These are phyloP conservation scores for Catenaria anguillulae DNA, from an alignment of 371 early-diverging fungal species.

Conservation along the genomic window DNA sequence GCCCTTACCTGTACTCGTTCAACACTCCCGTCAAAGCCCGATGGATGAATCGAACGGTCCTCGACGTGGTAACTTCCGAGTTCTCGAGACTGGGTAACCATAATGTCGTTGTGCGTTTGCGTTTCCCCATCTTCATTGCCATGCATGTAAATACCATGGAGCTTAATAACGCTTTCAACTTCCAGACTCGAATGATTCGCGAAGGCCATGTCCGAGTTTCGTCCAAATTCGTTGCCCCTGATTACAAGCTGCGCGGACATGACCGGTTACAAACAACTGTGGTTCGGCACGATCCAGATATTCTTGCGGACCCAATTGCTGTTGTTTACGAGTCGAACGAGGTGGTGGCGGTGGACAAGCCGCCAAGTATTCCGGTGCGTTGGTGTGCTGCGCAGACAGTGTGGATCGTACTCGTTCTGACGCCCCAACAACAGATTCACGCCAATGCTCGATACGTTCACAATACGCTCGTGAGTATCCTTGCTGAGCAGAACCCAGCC, in stretches of 20 bases:
- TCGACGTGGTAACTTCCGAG: background rate
- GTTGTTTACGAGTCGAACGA: background rate
- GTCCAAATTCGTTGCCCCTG: background rate
- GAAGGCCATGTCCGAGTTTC: background rate
- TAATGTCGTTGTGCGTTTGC: background rate
- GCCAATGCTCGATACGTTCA: background rate
- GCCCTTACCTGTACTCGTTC: background rate
- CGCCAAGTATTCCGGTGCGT: background rate
- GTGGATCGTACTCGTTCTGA: background rate
- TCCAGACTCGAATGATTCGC: background rate
- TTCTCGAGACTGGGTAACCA: background rate
- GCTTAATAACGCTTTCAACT: too few relatives aligned
- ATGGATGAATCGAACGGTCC: background rate
- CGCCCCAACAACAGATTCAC: background rate
- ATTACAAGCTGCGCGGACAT: background rate
- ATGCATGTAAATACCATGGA: too few relatives aligned
- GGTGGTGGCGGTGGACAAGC: background rate
- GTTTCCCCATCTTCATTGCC: background rate
- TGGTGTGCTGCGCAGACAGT: too few relatives aligned
- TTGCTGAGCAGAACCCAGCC: too few relatives aligned
- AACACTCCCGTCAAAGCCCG: background rate
- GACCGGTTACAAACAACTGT: background rate
- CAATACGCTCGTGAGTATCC: background rate
- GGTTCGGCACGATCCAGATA: background rate
- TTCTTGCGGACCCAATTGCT: background rate